Percentiles rank a stretch among this genome's conserved stretches.
Evolutionary conservation across 2,329 filamentous ascomycete genomes (phyloP).

Genomic region (Drechmeria coniospora): DNA sequence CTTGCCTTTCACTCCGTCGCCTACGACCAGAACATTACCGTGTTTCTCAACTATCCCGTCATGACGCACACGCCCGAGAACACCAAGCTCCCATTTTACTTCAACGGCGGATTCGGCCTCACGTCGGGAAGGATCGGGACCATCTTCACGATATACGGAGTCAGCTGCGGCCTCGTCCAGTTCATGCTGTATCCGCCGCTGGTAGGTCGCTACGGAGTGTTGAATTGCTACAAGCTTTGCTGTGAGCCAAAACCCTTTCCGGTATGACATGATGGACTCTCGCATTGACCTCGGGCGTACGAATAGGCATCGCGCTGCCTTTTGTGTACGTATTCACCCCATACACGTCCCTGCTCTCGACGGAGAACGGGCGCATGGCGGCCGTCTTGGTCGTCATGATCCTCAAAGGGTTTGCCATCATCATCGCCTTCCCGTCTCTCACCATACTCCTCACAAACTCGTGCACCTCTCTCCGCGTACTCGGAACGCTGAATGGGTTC

Average conservation of each 20-base stretch:
- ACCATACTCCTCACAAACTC: slow-evolving; percentile 88
- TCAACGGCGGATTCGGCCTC: slow-evolving; percentile 65
- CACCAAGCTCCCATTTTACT: slow-evolving; percentile 59
- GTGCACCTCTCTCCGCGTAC: slow-evolving; percentile 52
- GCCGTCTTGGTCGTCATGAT: slow-evolving; percentile 55
- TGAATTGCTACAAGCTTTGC: slow-evolving; percentile 57
- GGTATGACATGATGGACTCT: background rate
- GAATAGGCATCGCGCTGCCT: slow-evolving; percentile 51
- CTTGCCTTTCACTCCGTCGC: slow-evolving; percentile 70
- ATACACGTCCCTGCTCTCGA: slow-evolving; percentile 53
- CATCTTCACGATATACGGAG: slow-evolving; percentile 71
- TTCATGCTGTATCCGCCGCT: slow-evolving; percentile 72
- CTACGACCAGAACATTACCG: slow-evolving; percentile 76
- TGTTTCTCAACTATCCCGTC: slow-evolving; percentile 68
- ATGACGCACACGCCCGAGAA: slow-evolving; percentile 41
- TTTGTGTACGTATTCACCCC: slow-evolving; percentile 69
- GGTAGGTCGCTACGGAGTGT: slow-evolving; percentile 56
- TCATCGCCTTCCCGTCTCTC: slow-evolving; percentile 77
- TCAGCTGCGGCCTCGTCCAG: slow-evolving; percentile 67
- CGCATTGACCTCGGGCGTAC: background rate
- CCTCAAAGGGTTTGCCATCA: slow-evolving; percentile 57
- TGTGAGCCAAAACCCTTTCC: slow-evolving; percentile 17
- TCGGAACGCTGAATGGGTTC: slow-evolving; percentile 83
- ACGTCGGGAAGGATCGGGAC: slow-evolving; percentile 63
- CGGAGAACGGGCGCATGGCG: slow-evolving; percentile 32